Evolutionary conservation across 106 monocot genomes (phyloP), one percentile per base, ranked within the genome.

Genomic region (Phalaenopsis equestris): DNA sequence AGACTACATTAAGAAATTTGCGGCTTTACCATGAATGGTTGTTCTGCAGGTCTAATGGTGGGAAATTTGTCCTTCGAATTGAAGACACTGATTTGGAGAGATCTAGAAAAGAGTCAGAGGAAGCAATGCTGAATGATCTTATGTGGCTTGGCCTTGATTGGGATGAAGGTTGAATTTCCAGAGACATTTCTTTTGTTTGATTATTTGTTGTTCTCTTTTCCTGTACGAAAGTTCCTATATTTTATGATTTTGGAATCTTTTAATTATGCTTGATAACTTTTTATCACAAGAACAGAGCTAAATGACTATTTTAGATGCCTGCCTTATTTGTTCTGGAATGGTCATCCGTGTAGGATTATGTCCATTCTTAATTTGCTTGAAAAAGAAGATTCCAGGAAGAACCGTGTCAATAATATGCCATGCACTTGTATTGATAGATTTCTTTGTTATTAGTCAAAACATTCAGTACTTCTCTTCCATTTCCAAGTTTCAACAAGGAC

Each of bases 121-220:
- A 92, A 76, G 89, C 90, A 47, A 43, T 92, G 84, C 56, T 92
- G 23, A 80, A 84, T 48, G 92, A 92, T 83, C 84, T 92, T 56
- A 77, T 85, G n/a, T 92, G 92, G 92, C 90, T 92, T 81, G 92
- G 92, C 58, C 90, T 92, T 85, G 92, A 92, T 42, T 92, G 90
- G 90, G 92, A 92, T 85, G 92, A 92, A 92, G 92, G 92, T 92
- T 30, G 15, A 52, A 49, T 76, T 48, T 76, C 9, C 47, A 18
- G 43, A 12, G 5, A n/a, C 74, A 42, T 43, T 74, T 45, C 18
- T 14, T 37, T 70, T 39, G 2, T 70, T 37, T 70, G 70, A 2
- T 39, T 38, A 39, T 38, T 70, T 11, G 10, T 5, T 45, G 3
- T 45, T 74, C 7, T 43, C 6, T 42, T 43, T 19, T 45, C 74